Percentiles rank a stretch among this genome's conserved stretches.
Evolutionary conservation across 2,329 filamentous ascomycete species (phyloP).

Genomic region (Diaporthe sp.): DNA sequence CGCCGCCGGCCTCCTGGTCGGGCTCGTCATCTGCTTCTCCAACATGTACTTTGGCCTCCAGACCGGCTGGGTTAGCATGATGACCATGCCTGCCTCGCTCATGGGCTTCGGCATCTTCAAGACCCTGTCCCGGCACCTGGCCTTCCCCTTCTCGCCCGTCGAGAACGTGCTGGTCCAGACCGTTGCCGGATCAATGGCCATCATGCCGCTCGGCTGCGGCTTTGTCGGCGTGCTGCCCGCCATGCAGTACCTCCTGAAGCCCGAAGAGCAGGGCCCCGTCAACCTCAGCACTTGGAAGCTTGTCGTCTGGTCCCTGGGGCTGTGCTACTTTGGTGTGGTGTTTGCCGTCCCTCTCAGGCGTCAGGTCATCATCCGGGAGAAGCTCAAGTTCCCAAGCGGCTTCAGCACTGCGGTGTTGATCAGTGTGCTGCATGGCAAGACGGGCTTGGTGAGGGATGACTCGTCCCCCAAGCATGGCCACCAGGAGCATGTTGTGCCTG

Average conservation of each 20-base stretch:
- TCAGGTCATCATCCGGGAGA: constrained; percentile 93
- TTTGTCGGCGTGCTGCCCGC: constrained; percentile 94
- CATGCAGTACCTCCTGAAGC: constrained; percentile 85
- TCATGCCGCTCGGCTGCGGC: constrained; percentile 95
- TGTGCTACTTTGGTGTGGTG: constrained; percentile 97
- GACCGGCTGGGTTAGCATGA: constrained; percentile 72
- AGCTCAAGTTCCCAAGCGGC: constrained; percentile 93
- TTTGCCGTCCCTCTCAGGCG: constrained; percentile 93
- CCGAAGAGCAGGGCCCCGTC: constrained; percentile 84
- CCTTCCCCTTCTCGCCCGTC: constrained; percentile 89
- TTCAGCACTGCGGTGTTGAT: constrained; percentile 97
- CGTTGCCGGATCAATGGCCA: constrained; percentile 93
- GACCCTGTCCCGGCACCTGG: constrained; percentile 77
- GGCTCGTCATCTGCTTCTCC: constrained; percentile 92
- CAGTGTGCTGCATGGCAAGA: constrained; percentile 82
- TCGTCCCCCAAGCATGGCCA: constrained; percentile 48
- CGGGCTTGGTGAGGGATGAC: constrained; percentile 44
- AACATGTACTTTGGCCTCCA: constrained; percentile 99
- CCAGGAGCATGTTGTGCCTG: constrained; percentile 39
- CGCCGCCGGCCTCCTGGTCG: constrained; percentile 83
- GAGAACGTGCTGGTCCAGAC: constrained; percentile 98
- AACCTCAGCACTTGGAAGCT: constrained; percentile 80
- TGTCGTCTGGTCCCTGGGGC: constrained; percentile 89
- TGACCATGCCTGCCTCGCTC: constrained; percentile 96
- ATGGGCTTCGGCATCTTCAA: constrained; percentile 97